Evolutionary conservation across 371 early-diverging fungal genomes (phyloP).

Genomic region (Rozella allomycis): DNA sequence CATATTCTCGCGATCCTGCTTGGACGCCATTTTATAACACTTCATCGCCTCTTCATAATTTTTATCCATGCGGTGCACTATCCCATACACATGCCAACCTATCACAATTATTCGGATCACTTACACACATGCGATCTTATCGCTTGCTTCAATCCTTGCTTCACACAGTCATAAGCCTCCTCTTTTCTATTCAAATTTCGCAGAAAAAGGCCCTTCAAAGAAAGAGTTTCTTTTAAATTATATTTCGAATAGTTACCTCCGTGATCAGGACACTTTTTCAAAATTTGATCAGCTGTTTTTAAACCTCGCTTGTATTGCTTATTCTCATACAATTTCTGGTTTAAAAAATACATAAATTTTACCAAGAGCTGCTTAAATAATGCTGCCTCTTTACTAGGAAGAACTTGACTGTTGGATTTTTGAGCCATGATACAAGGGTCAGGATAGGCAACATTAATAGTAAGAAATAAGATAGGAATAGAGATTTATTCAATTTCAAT

Average conservation of each 20-base stretch:
- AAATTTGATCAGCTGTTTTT: slow-evolving; percentile 66
- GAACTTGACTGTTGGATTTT: no score
- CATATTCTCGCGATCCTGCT: slow-evolving; percentile 68
- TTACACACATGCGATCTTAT: slow-evolving; percentile 64
- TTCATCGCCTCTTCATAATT: slow-evolving; percentile 82
- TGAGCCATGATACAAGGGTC: no score
- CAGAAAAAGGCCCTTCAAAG: slow-evolving; percentile 81
- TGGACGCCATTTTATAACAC: slow-evolving; percentile 71
- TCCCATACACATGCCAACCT: slow-evolving; percentile 92
- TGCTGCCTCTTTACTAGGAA: slow-evolving; percentile 55
- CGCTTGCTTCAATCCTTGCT: slow-evolving; percentile 56
- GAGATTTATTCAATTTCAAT: no score
- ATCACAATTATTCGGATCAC: slow-evolving; percentile 3
- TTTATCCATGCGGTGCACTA: slow-evolving; percentile 68
- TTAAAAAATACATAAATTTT: slow-evolving; percentile 5
- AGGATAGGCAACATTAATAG: no score
- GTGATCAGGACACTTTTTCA: slow-evolving; percentile 80
- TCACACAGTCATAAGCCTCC: slow-evolving; percentile 70
- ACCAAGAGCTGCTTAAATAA: slow-evolving; percentile 54
- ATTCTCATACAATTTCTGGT: slow-evolving; percentile 73
- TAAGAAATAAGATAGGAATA: no score
- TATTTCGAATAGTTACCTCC: slow-evolving; percentile 38
- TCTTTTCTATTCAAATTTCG: slow-evolving; percentile 57
- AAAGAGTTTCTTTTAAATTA: slow-evolving; percentile 49
- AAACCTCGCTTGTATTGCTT: slow-evolving; percentile 88